Base-by-base conservation (phyloP, 805 yeast species). In the Jamesozyma lodderae region DNA sequence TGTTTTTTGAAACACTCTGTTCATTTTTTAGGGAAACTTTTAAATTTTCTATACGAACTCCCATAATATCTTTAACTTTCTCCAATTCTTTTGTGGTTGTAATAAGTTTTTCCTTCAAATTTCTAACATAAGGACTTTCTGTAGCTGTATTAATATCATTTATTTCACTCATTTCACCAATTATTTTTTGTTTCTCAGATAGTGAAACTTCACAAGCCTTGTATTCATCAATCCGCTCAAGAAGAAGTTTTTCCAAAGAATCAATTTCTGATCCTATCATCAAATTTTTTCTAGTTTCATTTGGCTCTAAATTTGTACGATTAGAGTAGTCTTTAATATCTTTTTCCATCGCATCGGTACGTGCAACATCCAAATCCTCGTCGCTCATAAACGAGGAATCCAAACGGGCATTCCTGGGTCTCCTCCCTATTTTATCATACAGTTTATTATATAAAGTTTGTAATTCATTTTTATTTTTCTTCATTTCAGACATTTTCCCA, bases 121-220 rank as follows among this genome's bases (percentile, higher is more conserved):
- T 34, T 25, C 28, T 40, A 6, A 42, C 39, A 15, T 44, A 40
- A 7, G 50, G 44, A 28, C 46, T 46, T 19, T 46, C 48, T 16
- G 27, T 22, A 13, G 30, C 16, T 7, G 25, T 19, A 15, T 31
- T 31, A 8, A 19, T 31, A 31, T 31, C 25, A 19, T 7, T 31
- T 13, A 31, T 14, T 42, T 38, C 38, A 9, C 19, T n/a, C 3
- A 38, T 5, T 26, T 37, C 21, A 3, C 30, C 35, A 5, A 24
- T 14, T 10, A 30, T n/a, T 31, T 25, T 31, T n/a, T 27, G 29
- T 14, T 25, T 33, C 26, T 25, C 22, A 3, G 35, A 14, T 13
- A 36, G 11, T 20, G 29, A 20, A 6, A 19, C 35, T 14, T 29
- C 33, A 25, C 27, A 23, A 3, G 27, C 19, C 24, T n/a, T 31